These are phyloP conservation scores for Rhodotorula glutinis DNA, from an alignment of 1,284 basidiomycete species.

Conservation along the genomic window DNA sequence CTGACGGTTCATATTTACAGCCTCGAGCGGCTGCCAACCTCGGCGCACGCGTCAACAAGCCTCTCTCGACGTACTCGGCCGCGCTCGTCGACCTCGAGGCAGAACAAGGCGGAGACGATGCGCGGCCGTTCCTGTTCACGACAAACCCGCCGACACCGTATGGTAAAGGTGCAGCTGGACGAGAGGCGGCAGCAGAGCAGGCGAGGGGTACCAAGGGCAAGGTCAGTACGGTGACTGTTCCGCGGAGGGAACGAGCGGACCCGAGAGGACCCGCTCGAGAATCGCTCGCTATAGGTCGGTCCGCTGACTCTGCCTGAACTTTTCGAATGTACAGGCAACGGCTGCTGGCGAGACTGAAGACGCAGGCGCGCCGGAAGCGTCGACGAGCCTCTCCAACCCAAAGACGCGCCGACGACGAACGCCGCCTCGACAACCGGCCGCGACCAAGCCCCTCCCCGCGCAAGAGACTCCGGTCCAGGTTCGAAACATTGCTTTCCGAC, in stretches of 20 bases:
- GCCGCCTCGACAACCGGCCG: not conserved
- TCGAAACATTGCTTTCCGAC: slow-evolving; percentile 29
- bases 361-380: not conserved
- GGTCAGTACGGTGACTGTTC: not conserved
- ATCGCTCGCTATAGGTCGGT: too few relatives aligned
- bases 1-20: not conserved
- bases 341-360: too few relatives aligned
- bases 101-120: slow-evolving; percentile 7
- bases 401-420: not conserved
- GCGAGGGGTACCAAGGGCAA: slow-evolving; percentile 3
- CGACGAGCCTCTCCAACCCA: not conserved
- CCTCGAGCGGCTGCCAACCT: slow-evolving; percentile 29
- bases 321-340: too few relatives aligned
- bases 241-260: not conserved
- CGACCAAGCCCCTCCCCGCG: slow-evolving; percentile 8
- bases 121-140: slow-evolving; percentile 27
- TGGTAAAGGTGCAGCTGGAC: not conserved
- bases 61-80: slow-evolving; percentile 15
- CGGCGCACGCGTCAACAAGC: slow-evolving; percentile 20
- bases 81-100: slow-evolving; percentile 14
- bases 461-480: slow-evolving; percentile 37
- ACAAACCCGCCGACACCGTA: slow-evolving; percentile 36
- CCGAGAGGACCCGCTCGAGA: too few relatives aligned
- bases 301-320: too few relatives aligned
- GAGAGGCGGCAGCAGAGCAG: not conserved